Base-by-base conservation (phyloP, 208 protist species). In the Wallacemonas rigidus region DNA sequence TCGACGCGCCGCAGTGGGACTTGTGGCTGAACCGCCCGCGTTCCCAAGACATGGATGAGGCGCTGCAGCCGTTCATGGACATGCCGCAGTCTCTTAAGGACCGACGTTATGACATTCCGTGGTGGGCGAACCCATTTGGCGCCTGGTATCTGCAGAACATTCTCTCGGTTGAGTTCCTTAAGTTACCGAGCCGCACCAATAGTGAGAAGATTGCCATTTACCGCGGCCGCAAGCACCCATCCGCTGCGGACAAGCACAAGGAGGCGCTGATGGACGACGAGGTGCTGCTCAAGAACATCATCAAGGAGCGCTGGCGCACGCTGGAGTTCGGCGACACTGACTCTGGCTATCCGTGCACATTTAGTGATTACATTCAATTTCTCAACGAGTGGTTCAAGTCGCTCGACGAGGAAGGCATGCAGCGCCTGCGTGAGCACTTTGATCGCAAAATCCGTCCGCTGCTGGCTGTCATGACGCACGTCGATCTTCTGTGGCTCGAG, bases 351-450 rank as follows among this genome's bases (percentile, higher is more conserved):
- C 90, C 91, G 53, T 97, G 93, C 72, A 92, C 91, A 26, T 97
- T 94, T 81, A 92, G 90, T 68, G 93, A 97, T 68, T 97, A 97
- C 75, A 96, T 97, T 67, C 93, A 96, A 71, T 97, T 97, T 67
- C 81, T 97, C 48, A 97, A 97, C 75, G 93, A 97, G 75, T 97
- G 93, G 91, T 97, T 97, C 82, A 96, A 96, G 72, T 92, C 90
- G 11, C 76, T 97, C 2, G 93, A 97, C 69, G 93, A 97, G 74
- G 91, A 97, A 61, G 93, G 91, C 35, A 85, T 95, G 80, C 91
- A 96, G 80, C 85, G 91, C 35, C 79, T 97, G 64, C 86, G 93
- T 8, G 93, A 97, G 77, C 91, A 97, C 81, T 97, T 97, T 79
- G 93, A 97, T 73, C 87, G 91, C 53, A 87, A 91, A 58, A 96